Base-by-base conservation (phyloP, 2,329 filamentous ascomycete species). In the Xylariaceae sp. region DNA sequence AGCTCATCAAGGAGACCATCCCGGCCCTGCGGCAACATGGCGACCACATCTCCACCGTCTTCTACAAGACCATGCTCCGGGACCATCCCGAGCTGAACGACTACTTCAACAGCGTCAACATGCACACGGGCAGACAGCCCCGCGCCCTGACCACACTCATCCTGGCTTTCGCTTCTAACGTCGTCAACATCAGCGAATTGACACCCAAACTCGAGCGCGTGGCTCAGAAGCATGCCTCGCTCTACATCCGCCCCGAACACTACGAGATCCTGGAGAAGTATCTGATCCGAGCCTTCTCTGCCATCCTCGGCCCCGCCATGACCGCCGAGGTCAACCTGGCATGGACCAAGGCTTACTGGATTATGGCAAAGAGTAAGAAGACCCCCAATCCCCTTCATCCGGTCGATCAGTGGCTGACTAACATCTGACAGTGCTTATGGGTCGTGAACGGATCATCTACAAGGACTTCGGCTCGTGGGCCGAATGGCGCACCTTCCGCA, bases 151-250 rank as follows among this genome's bases (percentile, higher is more conserved):
- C 86, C 0, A 77, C 78, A 51, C 79, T 87, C 30, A 84, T 92
- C 51, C 84, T 88, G 64, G 85, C 83, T 64, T 92, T 90, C 69
- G 88, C 88, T 56, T 76, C 82, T 61, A 84, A 90, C 74, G 88
- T 91, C 71, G 83, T 87, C 72, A 76, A 83, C 74, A 82, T 80
- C 59, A 79, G 77, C 69, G 80, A 83, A 70, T 72, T 83, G 53
- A 78, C 78, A 42, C 78, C 79, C 51, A 80, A 78, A 62, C 76
- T 83, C 55, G 81, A 83, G 71, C 77, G 80, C 34, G 79, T 82
- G 67, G 88, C 86, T 71, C 83, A 90, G 71, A 91, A 90, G 74
- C 88, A 92, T 72, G 88, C 82, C 60, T 88, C 85, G 0, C 78
- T 92, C 1, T 84, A 83, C 67, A 85, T 92, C 69, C 77, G 77